Evolutionary conservation across 495 filamentous ascomycete species (phyloP), one percentile per base, ranked within the genome.

Genomic region (Physcia stellaris): DNA sequence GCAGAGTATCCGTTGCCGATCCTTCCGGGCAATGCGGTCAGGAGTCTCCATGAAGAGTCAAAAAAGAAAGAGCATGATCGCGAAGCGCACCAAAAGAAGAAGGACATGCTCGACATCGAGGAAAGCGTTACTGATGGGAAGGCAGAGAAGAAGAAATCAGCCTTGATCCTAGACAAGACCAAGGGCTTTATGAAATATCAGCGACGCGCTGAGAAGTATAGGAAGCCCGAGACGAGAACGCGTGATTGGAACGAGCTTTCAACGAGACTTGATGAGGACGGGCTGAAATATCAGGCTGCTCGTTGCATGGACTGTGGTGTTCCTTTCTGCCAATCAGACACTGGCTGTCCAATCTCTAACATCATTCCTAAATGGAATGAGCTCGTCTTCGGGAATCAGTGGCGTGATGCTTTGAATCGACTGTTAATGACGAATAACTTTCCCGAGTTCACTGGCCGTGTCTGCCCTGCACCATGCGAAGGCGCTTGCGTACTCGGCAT

Each of bases 281-380:
- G 94, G 63, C 75, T 99, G 46, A 99, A 99, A 67, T 96, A 94
- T 57, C 90, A 99, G 63, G 82, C 90, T 11, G 90, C 90, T 40
- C 85, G 90, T 49, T 99, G 90, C 66, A 99, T 99, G 90, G 90
- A 99, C 68, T 99, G 90, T 49, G 90, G 90, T 76, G 87, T 99
- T 53, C 90, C 90, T 3, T 99, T 99, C 71, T 99, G 90, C 53
- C 90, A 99, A 58, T 94, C 86, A 6, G 90, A 99, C 47, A 85
- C 83, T 43, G 90, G 90, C 35, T 99, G 90, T 58, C 90, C 90
- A 0, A 95, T 99, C 61, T 92, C 84, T 51, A 99, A 99, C 65
- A 95, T 99, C 60, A 99, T 99, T 55, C 90, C 90, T 31, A 99
- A 99, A 55, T 99, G 86, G 86, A 96, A 95, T 41, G 92, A 96